Evolutionary conservation across 495 filamentous ascomycete species (phyloP).

Genomic region (Penicillium macrosclerotiorum): DNA sequence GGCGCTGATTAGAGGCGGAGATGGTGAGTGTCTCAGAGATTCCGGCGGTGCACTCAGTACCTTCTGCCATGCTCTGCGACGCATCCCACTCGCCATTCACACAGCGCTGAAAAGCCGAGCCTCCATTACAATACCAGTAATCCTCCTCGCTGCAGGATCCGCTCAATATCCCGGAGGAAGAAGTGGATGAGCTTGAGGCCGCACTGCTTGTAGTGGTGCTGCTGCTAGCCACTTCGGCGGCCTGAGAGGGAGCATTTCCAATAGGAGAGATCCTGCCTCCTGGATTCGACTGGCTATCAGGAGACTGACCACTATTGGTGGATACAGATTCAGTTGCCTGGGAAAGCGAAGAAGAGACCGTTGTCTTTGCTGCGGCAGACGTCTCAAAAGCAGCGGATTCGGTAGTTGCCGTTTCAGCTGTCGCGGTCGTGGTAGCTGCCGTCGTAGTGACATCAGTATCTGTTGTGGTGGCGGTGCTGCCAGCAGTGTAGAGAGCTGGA

Average conservation of each 20-base stretch:
- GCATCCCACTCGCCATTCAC: constrained; percentile 55
- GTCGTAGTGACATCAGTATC: no score
- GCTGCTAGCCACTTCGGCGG: no score
- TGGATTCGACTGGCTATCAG: no score
- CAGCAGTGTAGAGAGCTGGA: constrained; percentile 41
- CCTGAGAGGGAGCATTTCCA: no score
- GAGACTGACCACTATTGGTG: no score
- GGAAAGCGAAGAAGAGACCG: constrained; percentile 6
- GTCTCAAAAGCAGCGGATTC: no score
- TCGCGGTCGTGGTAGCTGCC: constrained; percentile 10
- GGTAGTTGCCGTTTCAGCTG: constrained; percentile 16
- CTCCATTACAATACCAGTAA: constrained; percentile 56
- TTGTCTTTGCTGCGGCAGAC: no score
- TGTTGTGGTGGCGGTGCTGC: no score
- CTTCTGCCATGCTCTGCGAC: constrained; percentile 45
- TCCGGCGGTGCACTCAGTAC: constrained; percentile 51
- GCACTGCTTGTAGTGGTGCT: not conserved
- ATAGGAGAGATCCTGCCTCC: no score
- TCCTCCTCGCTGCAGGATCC: constrained; percentile 53
- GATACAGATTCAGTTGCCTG: no score
- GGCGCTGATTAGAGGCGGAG: constrained; percentile 2
- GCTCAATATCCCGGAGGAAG: constrained; percentile 17
- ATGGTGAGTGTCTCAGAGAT: constrained; percentile 37
- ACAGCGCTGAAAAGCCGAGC: constrained; percentile 56
- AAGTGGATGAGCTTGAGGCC: not conserved